Conservation (phyloP, 2,329 filamentous ascomycete species). For the Aureobasidium sp. region DNA sequence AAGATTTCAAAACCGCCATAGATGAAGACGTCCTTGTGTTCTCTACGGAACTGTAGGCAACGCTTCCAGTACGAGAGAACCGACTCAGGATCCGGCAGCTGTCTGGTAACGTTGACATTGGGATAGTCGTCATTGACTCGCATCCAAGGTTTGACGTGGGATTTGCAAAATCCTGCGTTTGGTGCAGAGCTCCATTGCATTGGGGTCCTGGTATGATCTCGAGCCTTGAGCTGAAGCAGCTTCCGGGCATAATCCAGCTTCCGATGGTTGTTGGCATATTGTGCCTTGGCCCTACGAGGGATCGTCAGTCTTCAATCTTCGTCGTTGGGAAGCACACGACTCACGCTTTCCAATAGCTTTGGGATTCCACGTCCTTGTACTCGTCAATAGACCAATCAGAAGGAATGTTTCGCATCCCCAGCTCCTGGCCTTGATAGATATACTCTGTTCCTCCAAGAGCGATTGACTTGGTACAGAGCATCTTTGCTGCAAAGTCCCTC, state of each 20-base stretch:
- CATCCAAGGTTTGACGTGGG: conserved; percentile 58
- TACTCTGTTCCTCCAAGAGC: conserved; percentile 59
- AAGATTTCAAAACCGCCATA: neutral
- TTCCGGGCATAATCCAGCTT: conserved; percentile 32
- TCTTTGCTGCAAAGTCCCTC: conserved; percentile 48
- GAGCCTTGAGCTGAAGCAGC: conserved; percentile 48
- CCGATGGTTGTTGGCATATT: conserved; percentile 22
- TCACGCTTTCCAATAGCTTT: neutral
- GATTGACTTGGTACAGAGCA: conserved; percentile 53
- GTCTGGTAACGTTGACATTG: conserved; percentile 55
- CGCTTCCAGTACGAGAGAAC: conserved; percentile 57
- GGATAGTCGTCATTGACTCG: conserved; percentile 57
- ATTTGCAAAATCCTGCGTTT: conserved; percentile 59
- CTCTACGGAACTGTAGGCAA: conserved; percentile 49
- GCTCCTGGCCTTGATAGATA: conserved; percentile 62
- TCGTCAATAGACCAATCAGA: conserved; percentile 54
- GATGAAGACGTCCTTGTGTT: conserved; percentile 45
- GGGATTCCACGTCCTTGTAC: conserved; percentile 59
- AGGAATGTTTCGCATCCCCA: conserved; percentile 61
- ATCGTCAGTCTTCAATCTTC: neutral
- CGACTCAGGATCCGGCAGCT: conserved; percentile 44
- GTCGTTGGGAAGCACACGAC: neutral
- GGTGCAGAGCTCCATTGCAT: conserved; percentile 60
- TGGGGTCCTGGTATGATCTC: conserved; percentile 65
- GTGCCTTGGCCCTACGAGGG: conserved; percentile 37